Percentiles rank a stretch among this genome's conserved stretches.
Evolutionary conservation across 2,329 filamentous ascomycete genomes (phyloP).

Genomic region (Colletotrichum cereale): DNA sequence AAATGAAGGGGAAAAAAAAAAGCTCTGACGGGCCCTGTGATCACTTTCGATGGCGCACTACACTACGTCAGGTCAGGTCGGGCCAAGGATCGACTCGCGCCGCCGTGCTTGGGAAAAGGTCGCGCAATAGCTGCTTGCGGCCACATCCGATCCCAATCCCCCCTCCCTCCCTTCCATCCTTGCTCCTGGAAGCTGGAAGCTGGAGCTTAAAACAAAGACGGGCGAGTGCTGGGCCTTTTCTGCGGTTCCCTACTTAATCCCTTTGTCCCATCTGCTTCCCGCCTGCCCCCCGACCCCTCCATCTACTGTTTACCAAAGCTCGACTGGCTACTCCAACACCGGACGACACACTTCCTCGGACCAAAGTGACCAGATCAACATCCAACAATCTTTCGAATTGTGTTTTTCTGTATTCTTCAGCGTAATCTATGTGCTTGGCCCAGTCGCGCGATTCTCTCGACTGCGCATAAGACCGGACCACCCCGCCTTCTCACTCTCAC

Average conservation of each 20-base stretch:
- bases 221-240: constrained; percentile 1
- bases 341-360: not conserved
- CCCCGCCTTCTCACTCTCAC: not conserved
- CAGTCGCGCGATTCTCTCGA: not conserved
- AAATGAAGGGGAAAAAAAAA: constrained; percentile 24
- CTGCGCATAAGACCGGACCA: not conserved
- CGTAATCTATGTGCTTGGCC: not conserved
- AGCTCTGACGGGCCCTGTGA: constrained; percentile 39
- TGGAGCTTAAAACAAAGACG: constrained; percentile 29
- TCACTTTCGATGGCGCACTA: constrained; percentile 36
- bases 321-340: not conserved
- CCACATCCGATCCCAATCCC: constrained; percentile 16
- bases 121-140: constrained; percentile 37
- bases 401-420: not conserved
- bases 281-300: not conserved
- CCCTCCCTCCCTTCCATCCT: constrained; percentile 1
- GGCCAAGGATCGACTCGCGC: constrained; percentile 37
- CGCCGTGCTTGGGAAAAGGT: constrained; percentile 34
- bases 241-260: constrained; percentile 34
- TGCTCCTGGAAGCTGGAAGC: not conserved
- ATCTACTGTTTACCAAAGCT: not conserved
- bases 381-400: not conserved
- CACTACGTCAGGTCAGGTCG: constrained; percentile 5
- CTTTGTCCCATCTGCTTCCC: constrained; percentile 14
- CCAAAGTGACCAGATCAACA: not conserved